These are phyloP conservation scores for Penicillium sp. DNA, from an alignment of 2,329 filamentous ascomycete genomes.

Conservation along the genomic window DNA sequence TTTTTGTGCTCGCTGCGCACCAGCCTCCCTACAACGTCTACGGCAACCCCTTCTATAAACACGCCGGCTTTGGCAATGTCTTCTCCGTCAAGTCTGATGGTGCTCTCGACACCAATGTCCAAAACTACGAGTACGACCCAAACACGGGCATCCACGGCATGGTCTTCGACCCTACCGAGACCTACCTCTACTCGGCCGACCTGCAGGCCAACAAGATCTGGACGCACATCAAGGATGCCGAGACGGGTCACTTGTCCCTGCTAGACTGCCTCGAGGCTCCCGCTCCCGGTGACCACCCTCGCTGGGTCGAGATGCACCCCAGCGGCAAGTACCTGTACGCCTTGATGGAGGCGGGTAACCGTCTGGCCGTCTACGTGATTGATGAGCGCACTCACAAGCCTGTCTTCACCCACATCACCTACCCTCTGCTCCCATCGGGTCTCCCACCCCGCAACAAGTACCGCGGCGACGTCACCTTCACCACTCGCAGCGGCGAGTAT, in stretches of 20 bases:
- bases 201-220: slow-evolving; percentile 65
- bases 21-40: slow-evolving; percentile 82
- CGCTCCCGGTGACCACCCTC: slow-evolving; percentile 74
- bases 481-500: slow-evolving; percentile 72
- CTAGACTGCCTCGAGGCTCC: slow-evolving; percentile 77
- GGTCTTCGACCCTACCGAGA: slow-evolving; percentile 53
- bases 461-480: slow-evolving; percentile 81
- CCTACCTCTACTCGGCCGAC: slow-evolving; percentile 57
- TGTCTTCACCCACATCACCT: slow-evolving; percentile 76
- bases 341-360: slow-evolving; percentile 89
- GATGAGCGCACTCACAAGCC: slow-evolving; percentile 75
- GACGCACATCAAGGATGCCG: slow-evolving; percentile 75
- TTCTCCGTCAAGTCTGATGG: slow-evolving; percentile 54
- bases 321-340: slow-evolving; percentile 80
- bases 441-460: slow-evolving; percentile 64
- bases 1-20: slow-evolving; percentile 82
- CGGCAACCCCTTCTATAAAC: slow-evolving; percentile 87
- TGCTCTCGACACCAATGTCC: slow-evolving; percentile 49
- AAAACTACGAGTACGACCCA: slow-evolving; percentile 53
- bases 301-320: slow-evolving; percentile 86
- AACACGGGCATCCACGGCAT: slow-evolving; percentile 57
- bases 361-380: slow-evolving; percentile 80
- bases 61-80: slow-evolving; percentile 81
- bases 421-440: slow-evolving; percentile 75
- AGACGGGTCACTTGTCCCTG: slow-evolving; percentile 68